These are phyloP conservation scores for Claviceps capensis DNA, from an alignment of 2,329 filamentous ascomycete genomes.

Conservation along the genomic window DNA sequence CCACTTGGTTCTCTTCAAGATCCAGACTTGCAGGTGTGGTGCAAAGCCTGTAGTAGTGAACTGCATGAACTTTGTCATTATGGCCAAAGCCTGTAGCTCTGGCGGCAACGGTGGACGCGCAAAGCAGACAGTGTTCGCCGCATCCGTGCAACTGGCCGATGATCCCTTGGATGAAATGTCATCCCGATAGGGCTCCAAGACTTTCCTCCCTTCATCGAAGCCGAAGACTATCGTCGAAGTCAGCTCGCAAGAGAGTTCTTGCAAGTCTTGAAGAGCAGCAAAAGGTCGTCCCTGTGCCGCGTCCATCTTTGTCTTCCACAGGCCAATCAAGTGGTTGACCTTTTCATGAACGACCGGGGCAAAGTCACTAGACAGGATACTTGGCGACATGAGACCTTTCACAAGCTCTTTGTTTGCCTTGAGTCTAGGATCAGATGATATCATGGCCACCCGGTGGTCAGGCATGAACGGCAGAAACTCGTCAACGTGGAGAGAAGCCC, in stretches of 20 bases:
- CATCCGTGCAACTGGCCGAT: background rate
- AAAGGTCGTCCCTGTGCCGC: constrained; percentile 16
- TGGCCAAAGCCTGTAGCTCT: background rate
- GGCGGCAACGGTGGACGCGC: background rate
- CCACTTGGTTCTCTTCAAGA: constrained; percentile 3
- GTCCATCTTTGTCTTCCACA: constrained; percentile 18
- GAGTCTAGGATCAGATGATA: constrained; percentile 12
- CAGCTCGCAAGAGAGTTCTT: constrained; percentile 17
- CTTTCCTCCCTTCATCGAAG: background rate
- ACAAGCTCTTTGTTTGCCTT: constrained; percentile 16
- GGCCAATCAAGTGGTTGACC: constrained; percentile 13
- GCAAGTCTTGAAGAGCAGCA: constrained; percentile 15
- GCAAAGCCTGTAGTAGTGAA: background rate
- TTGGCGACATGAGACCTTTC: constrained; percentile 17
- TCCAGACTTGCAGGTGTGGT: constrained; percentile 16
- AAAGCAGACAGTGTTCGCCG: background rate
- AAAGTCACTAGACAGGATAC: constrained; percentile 14
- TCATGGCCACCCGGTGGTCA: constrained; percentile 16
- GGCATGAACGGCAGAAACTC: constrained; percentile 1
- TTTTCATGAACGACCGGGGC: constrained; percentile 18
- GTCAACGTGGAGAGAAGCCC: background rate
- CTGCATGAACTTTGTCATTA: background rate
- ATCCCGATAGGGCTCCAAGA: background rate
- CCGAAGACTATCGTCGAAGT: constrained; percentile 8
- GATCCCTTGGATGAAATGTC: background rate